Evolutionary conservation across 208 protist species (phyloP).

Genomic region (Phytomonas francai): DNA sequence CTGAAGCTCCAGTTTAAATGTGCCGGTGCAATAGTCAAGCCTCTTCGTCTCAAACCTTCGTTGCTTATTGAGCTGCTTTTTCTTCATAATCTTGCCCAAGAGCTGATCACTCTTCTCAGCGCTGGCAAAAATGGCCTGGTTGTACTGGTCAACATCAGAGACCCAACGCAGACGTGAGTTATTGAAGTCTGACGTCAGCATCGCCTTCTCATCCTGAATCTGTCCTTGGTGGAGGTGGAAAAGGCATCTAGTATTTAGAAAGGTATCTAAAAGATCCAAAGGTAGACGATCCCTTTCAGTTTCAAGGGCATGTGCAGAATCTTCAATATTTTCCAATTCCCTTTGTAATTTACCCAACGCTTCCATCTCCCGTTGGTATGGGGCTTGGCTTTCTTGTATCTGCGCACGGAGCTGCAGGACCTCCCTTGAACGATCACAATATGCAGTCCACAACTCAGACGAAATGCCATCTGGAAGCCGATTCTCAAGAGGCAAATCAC

Average conservation of each 20-base stretch:
- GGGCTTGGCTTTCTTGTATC: conserved; percentile 18
- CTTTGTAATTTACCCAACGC: conserved; percentile 18
- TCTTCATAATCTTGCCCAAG: conserved; percentile 71
- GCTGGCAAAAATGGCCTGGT: conserved; percentile 72
- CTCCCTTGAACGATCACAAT: conserved; percentile 40
- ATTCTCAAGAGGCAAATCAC: conserved; percentile 17
- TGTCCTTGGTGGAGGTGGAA: conserved; percentile 87
- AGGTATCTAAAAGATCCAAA: conserved; percentile 17
- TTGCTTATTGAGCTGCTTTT: conserved; percentile 78
- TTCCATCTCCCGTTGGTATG: conserved; percentile 19
- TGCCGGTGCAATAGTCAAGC: conserved; percentile 68
- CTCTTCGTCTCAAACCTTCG: conserved; percentile 19
- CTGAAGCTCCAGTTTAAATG: conserved; percentile 83
- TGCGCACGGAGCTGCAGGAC: conserved; percentile 26
- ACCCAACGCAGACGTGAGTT: conserved; percentile 68
- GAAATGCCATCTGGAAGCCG: conserved; percentile 29
- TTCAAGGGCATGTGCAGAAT: conserved; percentile 19
- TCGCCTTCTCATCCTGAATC: conserved; percentile 85
- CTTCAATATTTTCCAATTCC: conserved; percentile 16
- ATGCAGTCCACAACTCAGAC: conserved; percentile 42
- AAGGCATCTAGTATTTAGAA: conserved; percentile 66
- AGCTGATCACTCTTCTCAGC: conserved; percentile 64
- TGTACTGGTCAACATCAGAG: conserved; percentile 65
- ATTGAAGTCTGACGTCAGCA: conserved; percentile 74
- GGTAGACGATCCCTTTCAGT: conserved; percentile 17